These are phyloP conservation scores for Spizellomyces punctatus DNA, from an alignment of 192 early-diverging fungal species.

Conservation along the genomic window DNA sequence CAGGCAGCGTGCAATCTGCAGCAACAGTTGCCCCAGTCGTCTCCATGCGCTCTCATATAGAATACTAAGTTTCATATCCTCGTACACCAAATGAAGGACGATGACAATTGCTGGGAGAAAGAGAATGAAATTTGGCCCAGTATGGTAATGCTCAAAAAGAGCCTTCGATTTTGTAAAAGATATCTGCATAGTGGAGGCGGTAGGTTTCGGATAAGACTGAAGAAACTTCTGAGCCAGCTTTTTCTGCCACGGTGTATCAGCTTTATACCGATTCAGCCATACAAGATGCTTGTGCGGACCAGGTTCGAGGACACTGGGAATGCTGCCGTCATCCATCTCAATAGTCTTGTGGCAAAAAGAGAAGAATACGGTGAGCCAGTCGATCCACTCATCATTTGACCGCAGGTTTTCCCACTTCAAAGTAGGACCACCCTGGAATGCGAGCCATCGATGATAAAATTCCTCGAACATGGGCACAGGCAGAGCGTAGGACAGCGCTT, in stretches of 20 bases:
- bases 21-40: too few species aligned
- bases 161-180: not conserved
- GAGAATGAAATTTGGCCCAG: not conserved
- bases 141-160: not conserved
- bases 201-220: not conserved
- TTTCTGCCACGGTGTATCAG: not conserved
- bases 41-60: too few species aligned
- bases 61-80: constrained; percentile 43
- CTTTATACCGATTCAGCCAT: constrained; percentile 1
- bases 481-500: constrained; percentile 10
- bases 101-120: constrained; percentile 40
- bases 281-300: not conserved
- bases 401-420: not conserved
- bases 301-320: not conserved
- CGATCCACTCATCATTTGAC: constrained; percentile 4
- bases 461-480: not conserved
- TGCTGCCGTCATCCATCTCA: not conserved
- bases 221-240: not conserved
- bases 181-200: not conserved
- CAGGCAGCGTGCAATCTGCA: too few species aligned
- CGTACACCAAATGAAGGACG: constrained; percentile 58
- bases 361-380: constrained; percentile 9
- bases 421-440: not conserved
- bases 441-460: not conserved
- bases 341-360: constrained; percentile 14